Evolutionary conservation across 768 basidiomycete species (phyloP), one percentile per base, ranked within the genome.

Genomic region (Hypholoma fasciculare): DNA sequence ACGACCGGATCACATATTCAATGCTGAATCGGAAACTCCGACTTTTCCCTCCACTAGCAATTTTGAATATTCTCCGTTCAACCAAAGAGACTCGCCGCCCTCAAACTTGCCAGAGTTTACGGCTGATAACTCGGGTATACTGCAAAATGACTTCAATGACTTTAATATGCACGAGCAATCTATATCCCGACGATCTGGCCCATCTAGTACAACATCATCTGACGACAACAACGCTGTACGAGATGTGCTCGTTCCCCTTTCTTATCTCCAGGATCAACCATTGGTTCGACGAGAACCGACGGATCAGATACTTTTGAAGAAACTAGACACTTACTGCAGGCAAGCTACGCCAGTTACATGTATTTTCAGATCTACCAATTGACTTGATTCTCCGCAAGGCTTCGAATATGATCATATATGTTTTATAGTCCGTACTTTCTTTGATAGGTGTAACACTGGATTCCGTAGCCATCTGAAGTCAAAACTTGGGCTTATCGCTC

Each of bases 241-340:
- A 52, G 70, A 73, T 49, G 63, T 65, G 48, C 82, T 90, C 26
- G 87, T 87, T 14, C 89, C 89, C 20, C 76, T 90, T 7, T 77
- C 83, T n/a, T 90, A 88, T 69, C 79, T 89, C 44, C 81, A 88
- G 68, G 82, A 81, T 46, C 77, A 83, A 39, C 79, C 87, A 14
- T 85, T 85, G 30, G 81, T 80, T 46, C 83, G 84, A 65, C 82
- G 89, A 53, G 84, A 90, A 63, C 87, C 88, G 1, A 75, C 87
- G 52, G 89, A 91, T 55, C 77, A 80, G 58, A 78, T 76, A 60
- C 69, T 74, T 7, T 70, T 80, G 9, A 77, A 78, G 72, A 49
- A 42, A 39, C 37, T 57, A 40, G 56, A 57, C 36, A 50, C 47
- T 20, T 49, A 57, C 30, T 57, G 66, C 46, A 61, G 58, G 51